Base-by-base conservation (phyloP, 768 basidiomycete genomes). In the Piloderma croceum region DNA sequence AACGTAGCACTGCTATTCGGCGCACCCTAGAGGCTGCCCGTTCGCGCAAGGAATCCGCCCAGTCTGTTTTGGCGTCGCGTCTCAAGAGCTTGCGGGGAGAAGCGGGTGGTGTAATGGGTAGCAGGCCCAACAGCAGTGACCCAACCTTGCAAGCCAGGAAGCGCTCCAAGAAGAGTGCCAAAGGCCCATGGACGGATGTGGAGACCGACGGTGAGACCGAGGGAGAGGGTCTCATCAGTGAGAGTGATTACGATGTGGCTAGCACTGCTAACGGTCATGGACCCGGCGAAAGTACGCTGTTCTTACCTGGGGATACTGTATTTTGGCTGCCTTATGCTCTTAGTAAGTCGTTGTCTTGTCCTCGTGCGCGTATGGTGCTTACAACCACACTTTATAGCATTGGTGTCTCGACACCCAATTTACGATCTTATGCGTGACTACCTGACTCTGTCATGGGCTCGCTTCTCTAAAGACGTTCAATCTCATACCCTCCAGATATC, bases 351-450 rank as follows among this genome's bases (percentile, higher is more conserved):
- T n/a, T n/a, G n/a, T 19, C 15, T 47, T 43, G 32, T 27, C 43
- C 24, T 32, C 37, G 7, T 46, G 31, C 11, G 36, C 12, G 20
- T 49, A 37, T 18, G 34, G 15, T 37, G 20, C 33, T 24, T 44
- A 36, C 24, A 32, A 46, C 10, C 39, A 34, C 41, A 37, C 35
- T 37, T 44, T 31, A n/a, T 49, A 88, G 87, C 84, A 12, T 73
- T 90, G 53, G 90, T 92, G 21, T 94, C 92, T 35, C 81, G 89
- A 18, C 87, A 89, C 59, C 92, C 92, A 0, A 88, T 96, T 48
- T 96, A 93, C 64, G 90, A 93, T 56, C 72, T 94, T 41, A 90
- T 97, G 86, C 77, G 87, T 39, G 93, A 98, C 64, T 93, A 89
- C 55, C 76, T 98, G 32, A 91, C 91, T n/a, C 79, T 96, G 33